phyloP scores from a whole-genome alignment of 1,284 basidiomycete genomes.

The Ustilago loliicola region DNA sequence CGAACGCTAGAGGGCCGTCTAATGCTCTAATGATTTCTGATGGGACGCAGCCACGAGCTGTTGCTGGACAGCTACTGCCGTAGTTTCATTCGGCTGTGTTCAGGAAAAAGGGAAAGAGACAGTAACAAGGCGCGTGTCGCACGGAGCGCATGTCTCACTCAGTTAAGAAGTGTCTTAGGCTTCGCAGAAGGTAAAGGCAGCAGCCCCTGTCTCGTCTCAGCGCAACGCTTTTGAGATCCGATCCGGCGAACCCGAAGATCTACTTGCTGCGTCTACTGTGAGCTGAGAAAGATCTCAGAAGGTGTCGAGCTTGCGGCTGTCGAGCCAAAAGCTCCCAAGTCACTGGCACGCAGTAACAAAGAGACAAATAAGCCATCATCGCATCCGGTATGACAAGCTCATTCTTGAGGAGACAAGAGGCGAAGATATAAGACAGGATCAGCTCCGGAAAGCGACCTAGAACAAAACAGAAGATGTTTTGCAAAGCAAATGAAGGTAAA shows the following conservation, averaged over 20 bases:
- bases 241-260: not conserved
- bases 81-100: not conserved
- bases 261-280: not conserved
- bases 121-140: not conserved
- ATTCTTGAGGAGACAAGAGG: not conserved
- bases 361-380: not conserved
- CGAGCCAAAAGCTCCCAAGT: not conserved
- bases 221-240: not conserved
- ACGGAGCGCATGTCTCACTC: not conserved
- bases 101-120: not conserved
- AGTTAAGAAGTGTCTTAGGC: not conserved
- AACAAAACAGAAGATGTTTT: not conserved
- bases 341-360: not conserved
- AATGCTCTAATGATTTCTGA: not conserved
- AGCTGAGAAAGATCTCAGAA: not conserved
- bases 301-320: not conserved
- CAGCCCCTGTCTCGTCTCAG: conserved; percentile 7
- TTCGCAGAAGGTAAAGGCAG: not conserved
- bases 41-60: not conserved
- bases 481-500: not conserved
- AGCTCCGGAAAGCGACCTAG: not conserved
- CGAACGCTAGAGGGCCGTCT: not conserved
- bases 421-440: not conserved
- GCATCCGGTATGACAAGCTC: not conserved
- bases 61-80: no score